Percentiles rank a stretch among this genome's conserved stretches.
These are phyloP conservation scores for Suaeda aralocaspica DNA, from an alignment of 148 eudicot genomes.

Conservation along the genomic window DNA sequence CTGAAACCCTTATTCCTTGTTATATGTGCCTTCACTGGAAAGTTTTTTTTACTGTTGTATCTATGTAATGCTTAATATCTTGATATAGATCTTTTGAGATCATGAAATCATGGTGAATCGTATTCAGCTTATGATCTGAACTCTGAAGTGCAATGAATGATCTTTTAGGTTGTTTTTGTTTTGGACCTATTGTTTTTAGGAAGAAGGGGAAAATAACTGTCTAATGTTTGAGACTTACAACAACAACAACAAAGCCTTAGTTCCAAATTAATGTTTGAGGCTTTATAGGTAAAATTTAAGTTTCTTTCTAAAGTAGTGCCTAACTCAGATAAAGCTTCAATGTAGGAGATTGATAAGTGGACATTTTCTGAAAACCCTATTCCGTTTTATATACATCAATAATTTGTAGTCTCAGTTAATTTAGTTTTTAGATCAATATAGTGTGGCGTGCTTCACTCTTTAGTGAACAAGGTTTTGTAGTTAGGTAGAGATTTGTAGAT, in stretches of 20 bases:
- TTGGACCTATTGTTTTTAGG: neutral
- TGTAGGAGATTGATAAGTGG: neutral
- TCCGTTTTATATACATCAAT: neutral
- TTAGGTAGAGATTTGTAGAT: no score
- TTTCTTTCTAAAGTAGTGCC: neutral
- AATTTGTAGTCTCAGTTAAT: neutral
- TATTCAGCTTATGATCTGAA: neutral
- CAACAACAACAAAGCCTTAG: no score
- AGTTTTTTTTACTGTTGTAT: no score
- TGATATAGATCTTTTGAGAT: neutral
- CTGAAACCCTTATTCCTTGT: neutral
- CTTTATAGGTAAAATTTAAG: no score
- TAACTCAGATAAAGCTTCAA: no score
- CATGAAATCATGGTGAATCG: neutral
- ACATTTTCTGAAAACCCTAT: neutral
- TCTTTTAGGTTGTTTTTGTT: neutral
- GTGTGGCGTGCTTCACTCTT: no score
- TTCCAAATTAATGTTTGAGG: no score
- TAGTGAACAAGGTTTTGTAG: no score
- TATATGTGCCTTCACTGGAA: no score
- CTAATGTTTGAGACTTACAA: no score
- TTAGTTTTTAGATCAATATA: no score
- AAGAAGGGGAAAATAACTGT: neutral
- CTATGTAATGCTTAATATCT: neutral
- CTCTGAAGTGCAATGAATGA: neutral